These are phyloP conservation scores for Gossypium schwendimanii DNA, from an alignment of 441 rosid species.

Conservation along the genomic window DNA sequence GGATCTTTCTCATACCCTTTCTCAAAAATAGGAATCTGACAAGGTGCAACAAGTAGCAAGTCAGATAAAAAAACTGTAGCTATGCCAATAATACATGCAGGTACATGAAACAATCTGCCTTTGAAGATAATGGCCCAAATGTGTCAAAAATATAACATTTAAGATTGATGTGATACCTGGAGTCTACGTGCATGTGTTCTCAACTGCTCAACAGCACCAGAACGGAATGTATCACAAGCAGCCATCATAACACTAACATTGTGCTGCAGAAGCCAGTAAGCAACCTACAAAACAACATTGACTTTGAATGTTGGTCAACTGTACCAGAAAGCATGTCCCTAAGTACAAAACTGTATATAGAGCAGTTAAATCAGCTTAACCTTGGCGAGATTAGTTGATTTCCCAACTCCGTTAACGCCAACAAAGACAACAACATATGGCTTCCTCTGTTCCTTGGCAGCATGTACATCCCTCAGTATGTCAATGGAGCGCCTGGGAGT, in stretches of 20 bases:
- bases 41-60: not conserved
- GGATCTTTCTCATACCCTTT: constrained; percentile 98
- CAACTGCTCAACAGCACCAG: constrained; percentile 98
- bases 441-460: constrained; percentile 79
- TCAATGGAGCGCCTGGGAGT: constrained; percentile 95
- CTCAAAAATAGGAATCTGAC: constrained; percentile 86
- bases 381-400: constrained; percentile 94
- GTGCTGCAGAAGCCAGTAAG: constrained; percentile 96
- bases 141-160: not conserved
- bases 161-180: constrained; percentile 47
- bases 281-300: constrained; percentile 47
- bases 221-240: constrained; percentile 95
- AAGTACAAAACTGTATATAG: not conserved
- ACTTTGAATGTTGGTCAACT: constrained; percentile 2
- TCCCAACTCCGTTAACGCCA: constrained; percentile 98
- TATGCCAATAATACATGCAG: not conserved
- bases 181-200: constrained; percentile 93
- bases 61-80: not conserved
- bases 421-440: constrained; percentile 92
- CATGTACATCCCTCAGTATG: constrained; percentile 85
- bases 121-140: not conserved
- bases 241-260: constrained; percentile 92
- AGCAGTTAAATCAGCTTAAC: constrained; percentile 25
- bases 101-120: not conserved
- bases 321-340: not conserved